Percentiles rank a stretch among this genome's conserved stretches.
Evolutionary conservation across 306 rosid species (phyloP).

Genomic region (Medicago ruthenica): DNA sequence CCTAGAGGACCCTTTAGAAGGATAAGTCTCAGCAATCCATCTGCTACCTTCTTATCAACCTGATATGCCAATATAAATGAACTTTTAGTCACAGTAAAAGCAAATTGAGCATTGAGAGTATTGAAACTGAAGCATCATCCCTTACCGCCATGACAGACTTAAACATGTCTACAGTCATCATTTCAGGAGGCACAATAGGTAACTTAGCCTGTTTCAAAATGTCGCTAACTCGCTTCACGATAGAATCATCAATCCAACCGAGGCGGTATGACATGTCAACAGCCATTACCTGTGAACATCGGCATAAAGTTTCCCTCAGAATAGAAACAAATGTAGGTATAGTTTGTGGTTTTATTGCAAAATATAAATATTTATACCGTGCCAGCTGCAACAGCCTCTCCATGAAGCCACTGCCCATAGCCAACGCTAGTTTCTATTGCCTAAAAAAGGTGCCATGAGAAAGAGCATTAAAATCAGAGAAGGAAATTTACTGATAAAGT

Average conservation of each 20-base stretch:
- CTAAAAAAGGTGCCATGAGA: constrained; percentile 50
- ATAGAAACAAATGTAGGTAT: constrained; percentile 25
- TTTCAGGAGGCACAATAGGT: constrained; percentile 76
- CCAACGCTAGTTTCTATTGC: constrained; percentile 92
- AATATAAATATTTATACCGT: constrained; percentile 52
- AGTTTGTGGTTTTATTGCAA: background rate
- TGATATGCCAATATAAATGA: constrained; percentile 50
- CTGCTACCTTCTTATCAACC: constrained; percentile 98
- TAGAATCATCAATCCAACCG: constrained; percentile 91
- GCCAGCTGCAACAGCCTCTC: constrained; percentile 99
- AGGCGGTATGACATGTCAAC: constrained; percentile 94
- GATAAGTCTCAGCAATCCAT: constrained; percentile 85
- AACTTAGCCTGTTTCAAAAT: constrained; percentile 72
- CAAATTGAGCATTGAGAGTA: background rate
- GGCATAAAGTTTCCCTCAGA: constrained; percentile 43
- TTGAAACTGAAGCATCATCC: constrained; percentile 14
- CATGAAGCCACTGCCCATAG: constrained; percentile 96
- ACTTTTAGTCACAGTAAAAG: constrained; percentile 23
- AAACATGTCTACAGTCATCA: constrained; percentile 82
- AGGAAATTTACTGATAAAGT: constrained; percentile 14
- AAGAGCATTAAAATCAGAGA: constrained; percentile 35
- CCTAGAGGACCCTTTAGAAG: constrained; percentile 93
- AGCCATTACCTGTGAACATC: constrained; percentile 81
- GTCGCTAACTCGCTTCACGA: constrained; percentile 73
- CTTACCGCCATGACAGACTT: constrained; percentile 95